phyloP scores from a whole-genome alignment of 306 rosid species.

The Dryas alaskensis region DNA sequence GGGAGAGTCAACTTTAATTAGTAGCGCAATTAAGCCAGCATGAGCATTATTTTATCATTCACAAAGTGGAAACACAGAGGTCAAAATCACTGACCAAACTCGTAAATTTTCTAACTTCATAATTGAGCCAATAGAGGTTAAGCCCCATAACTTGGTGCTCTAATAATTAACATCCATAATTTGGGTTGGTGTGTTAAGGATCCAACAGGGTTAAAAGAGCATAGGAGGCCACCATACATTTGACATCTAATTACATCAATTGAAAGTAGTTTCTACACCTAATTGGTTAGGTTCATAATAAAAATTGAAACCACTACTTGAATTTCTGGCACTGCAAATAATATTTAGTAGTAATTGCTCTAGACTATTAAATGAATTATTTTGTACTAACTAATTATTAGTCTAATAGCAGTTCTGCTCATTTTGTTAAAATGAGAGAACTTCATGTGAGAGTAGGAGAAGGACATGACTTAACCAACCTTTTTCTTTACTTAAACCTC shows the following conservation, averaged over 20 bases:
- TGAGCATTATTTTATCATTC: constrained; percentile 6
- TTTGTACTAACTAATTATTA: too few species aligned
- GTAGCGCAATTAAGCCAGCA: constrained; percentile 18
- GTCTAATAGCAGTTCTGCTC: too few species aligned
- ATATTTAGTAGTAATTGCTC: too few species aligned
- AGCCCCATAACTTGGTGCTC: neutral
- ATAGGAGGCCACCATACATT: too few species aligned
- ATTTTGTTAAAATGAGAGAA: neutral
- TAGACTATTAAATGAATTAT: too few species aligned
- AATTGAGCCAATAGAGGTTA: neutral
- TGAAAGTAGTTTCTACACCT: too few species aligned
- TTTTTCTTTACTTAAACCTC: neutral
- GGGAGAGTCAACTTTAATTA: constrained; percentile 33
- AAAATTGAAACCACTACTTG: too few species aligned
- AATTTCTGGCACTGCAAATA: too few species aligned
- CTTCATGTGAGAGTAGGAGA: neutral
- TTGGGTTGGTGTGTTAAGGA: constrained; percentile 9
- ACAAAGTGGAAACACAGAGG: constrained; percentile 22
- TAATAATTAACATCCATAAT: neutral
- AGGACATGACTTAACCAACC: constrained; percentile 5
- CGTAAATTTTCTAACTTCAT: neutral
- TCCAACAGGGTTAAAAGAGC: neutral
- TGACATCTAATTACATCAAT: too few species aligned
- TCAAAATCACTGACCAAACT: constrained; percentile 4
- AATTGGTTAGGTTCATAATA: too few species aligned